Evolutionary conservation across 2,329 filamentous ascomycete genomes (phyloP).

Genomic region (Escovopsis sp.): DNA sequence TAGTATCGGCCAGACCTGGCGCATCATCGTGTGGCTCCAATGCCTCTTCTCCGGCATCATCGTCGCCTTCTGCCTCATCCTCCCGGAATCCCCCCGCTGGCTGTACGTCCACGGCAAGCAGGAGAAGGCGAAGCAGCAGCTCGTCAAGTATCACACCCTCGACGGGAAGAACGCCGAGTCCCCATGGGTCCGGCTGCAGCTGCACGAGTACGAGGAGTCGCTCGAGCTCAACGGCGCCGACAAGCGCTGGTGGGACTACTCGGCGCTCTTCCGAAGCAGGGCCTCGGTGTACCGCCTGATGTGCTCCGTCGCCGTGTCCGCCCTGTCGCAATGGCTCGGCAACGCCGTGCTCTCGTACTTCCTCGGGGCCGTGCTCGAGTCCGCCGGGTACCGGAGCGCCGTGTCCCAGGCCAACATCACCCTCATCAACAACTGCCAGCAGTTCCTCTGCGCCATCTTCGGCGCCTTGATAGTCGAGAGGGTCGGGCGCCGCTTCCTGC

Average conservation of each 20-base stretch:
- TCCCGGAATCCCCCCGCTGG: slow-evolving; percentile 29
- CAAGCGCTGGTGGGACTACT: slow-evolving; percentile 33
- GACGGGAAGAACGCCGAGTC: slow-evolving; percentile 27
- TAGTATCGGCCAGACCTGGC: slow-evolving; percentile 20
- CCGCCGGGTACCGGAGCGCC: slow-evolving; percentile 28
- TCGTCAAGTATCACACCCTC: slow-evolving; percentile 21
- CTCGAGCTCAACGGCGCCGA: slow-evolving; percentile 28
- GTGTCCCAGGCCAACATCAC: slow-evolving; percentile 30
- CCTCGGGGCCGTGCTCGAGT: slow-evolving; percentile 31
- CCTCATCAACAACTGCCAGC: slow-evolving; percentile 34
- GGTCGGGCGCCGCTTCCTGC: slow-evolving; percentile 35
- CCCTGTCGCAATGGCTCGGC: slow-evolving; percentile 32
- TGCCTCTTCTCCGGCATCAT: slow-evolving; percentile 26
- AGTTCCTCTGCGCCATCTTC: slow-evolving; percentile 31
- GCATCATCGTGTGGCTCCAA: slow-evolving; percentile 28
- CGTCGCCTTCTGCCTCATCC: slow-evolving; percentile 17
- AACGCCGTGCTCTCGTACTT: slow-evolving; percentile 32
- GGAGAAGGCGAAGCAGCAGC: slow-evolving; percentile 19
- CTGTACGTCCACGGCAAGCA: slow-evolving; percentile 23
- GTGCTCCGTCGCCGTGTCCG: slow-evolving; percentile 21
- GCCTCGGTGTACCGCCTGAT: slow-evolving; percentile 25
- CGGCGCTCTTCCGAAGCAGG: slow-evolving; percentile 26
- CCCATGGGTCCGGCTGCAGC: slow-evolving; percentile 29
- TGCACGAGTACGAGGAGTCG: slow-evolving; percentile 27
- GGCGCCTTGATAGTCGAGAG: slow-evolving; percentile 34